Base-by-base conservation (phyloP, 306 rosid species). In the peach (Prunus persica) region DNA sequence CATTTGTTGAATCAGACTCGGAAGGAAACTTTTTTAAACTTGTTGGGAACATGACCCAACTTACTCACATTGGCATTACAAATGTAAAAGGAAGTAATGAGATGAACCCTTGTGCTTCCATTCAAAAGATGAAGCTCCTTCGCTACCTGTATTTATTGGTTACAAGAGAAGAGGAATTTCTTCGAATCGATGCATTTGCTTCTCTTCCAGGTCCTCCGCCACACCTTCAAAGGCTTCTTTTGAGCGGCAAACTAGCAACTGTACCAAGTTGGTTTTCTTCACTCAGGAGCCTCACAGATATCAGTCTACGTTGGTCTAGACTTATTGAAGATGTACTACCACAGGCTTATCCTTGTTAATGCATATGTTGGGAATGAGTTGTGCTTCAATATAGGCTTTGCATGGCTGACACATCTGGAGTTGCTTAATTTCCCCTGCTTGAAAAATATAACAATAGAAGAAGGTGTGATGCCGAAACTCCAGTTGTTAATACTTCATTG, bases 401-500 rank as follows among this genome's bases (percentile, higher is more conserved):
- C 14, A 14, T 65, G 65, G 54, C 79, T 76, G 8, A 52, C 45
- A n/a, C 5, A 22, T 6, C 54, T 76, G 24, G 6, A 2, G 38
- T 52, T 76, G 22, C 11, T 1, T 2, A 65, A 34, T 4, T 65
- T 52, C 22, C 73, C 79, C 22, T 18, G 30, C 1, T 32, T 22
- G 65, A 6, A 32, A 4, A 0, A 12, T 14, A 69, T 78, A 78
- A 49, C 25, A 6, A 77, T 60, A 25, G 52, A 22, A 4, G 28
- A 22, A 4, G 54, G 71, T 8, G 76, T 62, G 52, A 78, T 78
- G 76, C 71, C 65, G 2, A 24, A 15, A 49, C 61, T 78, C n/a
- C 19, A 24, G 27, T 10, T 11, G 8, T 19, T 78, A 2, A 0
- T 6, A 1, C n/a, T 78, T 22, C 11, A 16, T 0, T 14, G 30